phyloP scores from a whole-genome alignment of 2,329 filamentous ascomycete species.

The Cadophora sp. region DNA sequence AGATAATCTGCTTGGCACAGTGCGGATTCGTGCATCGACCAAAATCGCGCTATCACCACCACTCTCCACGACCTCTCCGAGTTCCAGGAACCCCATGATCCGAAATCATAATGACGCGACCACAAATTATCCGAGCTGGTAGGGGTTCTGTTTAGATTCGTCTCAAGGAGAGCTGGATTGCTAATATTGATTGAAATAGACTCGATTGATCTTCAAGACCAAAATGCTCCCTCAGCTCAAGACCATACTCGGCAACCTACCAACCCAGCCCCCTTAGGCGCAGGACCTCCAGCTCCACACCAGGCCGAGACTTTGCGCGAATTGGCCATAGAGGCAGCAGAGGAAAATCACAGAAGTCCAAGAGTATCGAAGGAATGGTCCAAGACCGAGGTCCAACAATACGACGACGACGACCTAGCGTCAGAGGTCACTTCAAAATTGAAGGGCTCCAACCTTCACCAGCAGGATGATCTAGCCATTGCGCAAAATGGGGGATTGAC shows the following conservation, averaged over 20 bases:
- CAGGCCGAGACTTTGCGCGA: conserved; percentile 86
- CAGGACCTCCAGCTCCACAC: conserved; percentile 67
- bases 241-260: conserved; percentile 70
- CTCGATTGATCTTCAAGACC: conserved; percentile 93
- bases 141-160: conserved; percentile 38
- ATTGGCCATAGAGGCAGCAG: conserved; percentile 76
- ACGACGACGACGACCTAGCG: conserved; percentile 50
- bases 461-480: conserved; percentile 64
- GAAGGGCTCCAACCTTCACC: conserved; percentile 47
- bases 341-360: conserved; percentile 72
- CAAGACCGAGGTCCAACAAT: conserved; percentile 42
- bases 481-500: conserved; percentile 66
- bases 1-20: conserved; percentile 23
- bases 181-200: conserved; percentile 60
- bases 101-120: conserved; percentile 55
- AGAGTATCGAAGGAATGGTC: conserved; percentile 62
- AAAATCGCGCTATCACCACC: conserved; percentile 23
- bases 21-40: conserved; percentile 33
- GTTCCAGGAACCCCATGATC: conserved; percentile 29
- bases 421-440: conserved; percentile 50
- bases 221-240: conserved; percentile 80
- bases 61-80: conserved; percentile 21
- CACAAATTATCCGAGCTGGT: conserved; percentile 63
- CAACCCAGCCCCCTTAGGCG: conserved; percentile 56
- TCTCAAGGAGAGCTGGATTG: conserved; percentile 19